A percentile compares a stretch with the other conserved stretches of the same genome.
These are phyloP conservation scores for Beauveria pseudobassiana DNA, from an alignment of 2,329 filamentous ascomycete species.

Conservation along the genomic window DNA sequence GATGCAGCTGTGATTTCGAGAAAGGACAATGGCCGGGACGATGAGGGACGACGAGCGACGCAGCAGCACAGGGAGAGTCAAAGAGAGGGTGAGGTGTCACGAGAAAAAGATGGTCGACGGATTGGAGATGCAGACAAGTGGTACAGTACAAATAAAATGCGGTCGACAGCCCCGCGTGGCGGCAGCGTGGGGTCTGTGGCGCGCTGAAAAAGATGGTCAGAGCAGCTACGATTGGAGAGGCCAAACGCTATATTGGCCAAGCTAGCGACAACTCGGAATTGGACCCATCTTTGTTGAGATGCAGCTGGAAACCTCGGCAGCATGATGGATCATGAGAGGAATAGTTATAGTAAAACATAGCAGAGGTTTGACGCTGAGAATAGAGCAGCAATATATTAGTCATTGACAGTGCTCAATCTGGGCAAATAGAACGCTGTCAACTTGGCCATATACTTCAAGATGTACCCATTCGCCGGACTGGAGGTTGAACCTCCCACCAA, in stretches of 20 bases:
- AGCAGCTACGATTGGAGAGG: not conserved
- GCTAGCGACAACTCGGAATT: too few species aligned
- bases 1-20: too few species aligned
- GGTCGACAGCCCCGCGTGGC: constrained; percentile 9
- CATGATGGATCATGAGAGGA: too few species aligned
- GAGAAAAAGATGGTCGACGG: constrained; percentile 3
- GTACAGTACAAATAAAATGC: not conserved
- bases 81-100: constrained; percentile 9
- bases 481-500: not conserved
- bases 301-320: too few species aligned
- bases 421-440: not conserved
- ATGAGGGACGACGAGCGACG: not conserved
- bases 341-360: too few species aligned
- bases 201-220: not conserved
- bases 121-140: not conserved
- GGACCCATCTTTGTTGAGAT: too few species aligned
- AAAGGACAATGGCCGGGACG: not conserved
- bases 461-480: not conserved
- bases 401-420: too few species aligned
- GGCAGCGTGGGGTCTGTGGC: constrained; percentile 6
- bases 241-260: too few species aligned
- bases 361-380: too few species aligned
- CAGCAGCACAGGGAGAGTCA: not conserved
- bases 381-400: too few species aligned
- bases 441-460: too few species aligned